Evolutionary conservation across 768 basidiomycete genomes (phyloP), one percentile per base, ranked within the genome.

Genomic region (Pisolithus marmoratus): DNA sequence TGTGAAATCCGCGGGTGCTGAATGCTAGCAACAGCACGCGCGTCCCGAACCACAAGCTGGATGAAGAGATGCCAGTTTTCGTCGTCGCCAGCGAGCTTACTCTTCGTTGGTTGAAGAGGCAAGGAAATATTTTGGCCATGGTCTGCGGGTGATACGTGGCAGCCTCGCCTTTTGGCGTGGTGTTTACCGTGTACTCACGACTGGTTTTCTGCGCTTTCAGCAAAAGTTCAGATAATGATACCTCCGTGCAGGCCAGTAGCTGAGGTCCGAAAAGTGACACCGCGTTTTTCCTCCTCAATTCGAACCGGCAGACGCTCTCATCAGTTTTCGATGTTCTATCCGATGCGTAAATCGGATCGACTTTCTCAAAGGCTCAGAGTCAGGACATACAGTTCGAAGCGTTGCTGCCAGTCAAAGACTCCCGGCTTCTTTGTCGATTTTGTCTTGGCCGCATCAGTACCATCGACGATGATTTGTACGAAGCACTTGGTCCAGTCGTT

Each of bases 401-500:
- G 62, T 14, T 66, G 56, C 8, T 40, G 58, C 63, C 63, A 63
- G 29, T 61, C 56, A 37, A 57, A 48, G n/a, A 38, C 20, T 5
- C 61, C 61, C 2, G 59, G 48, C 6, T 7, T 59, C 46, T 54
- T 61, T n/a, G 62, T 61, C 4, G 45, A 8, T 12, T 26, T 55
- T 5, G 60, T 66, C 8, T 48, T 54, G 2, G 55, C 23, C 2
- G 46, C 4, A 49, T 49, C 2, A 23, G 55, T 54, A n/a, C 23
- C 50, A 38, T 63, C 60, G 22, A 65, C 53, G 31, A 51, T 44
- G 17, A 65, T 56, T 20, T 55, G 38, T 19, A 65, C 48, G 41
- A 60, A 66, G 20, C 58, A 66, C 27, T 62, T 65, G 8, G 58
- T 57, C 64, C 64, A 58, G 2, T 57, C 48, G 14, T 26, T 57